Conservation (phyloP, 2,329 filamentous ascomycete species). For the Penicillium oxalicum region DNA sequence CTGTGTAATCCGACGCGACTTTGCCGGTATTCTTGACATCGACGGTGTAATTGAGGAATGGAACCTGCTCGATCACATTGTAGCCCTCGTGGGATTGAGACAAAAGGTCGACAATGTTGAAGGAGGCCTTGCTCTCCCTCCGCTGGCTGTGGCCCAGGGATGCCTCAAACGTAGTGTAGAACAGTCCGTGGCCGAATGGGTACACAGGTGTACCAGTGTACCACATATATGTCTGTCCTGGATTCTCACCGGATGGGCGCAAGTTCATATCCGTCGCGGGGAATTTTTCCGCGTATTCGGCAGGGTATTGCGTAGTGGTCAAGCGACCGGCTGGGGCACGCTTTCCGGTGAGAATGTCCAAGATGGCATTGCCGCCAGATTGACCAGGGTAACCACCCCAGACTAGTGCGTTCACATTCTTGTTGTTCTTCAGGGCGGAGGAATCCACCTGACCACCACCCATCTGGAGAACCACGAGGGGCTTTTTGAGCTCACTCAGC, state of each 20-base stretch:
- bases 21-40: conserved; percentile 34
- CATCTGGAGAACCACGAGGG: conserved; percentile 39
- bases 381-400: conserved; percentile 45
- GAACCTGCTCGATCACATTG: conserved; percentile 28
- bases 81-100: conserved; percentile 22
- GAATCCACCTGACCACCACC: conserved; percentile 43
- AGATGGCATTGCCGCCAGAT: conserved; percentile 37
- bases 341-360: conserved; percentile 40
- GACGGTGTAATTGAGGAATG: conserved; percentile 35
- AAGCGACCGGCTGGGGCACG: conserved; percentile 40
- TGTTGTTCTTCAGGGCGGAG: conserved; percentile 33
- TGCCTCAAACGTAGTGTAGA: conserved; percentile 39
- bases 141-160: conserved; percentile 2
- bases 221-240: conserved; percentile 44
- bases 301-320: conserved; percentile 35
- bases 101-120: conserved; percentile 33
- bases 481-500: conserved; percentile 34
- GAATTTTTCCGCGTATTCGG: conserved; percentile 39
- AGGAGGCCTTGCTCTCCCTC: conserved; percentile 11
- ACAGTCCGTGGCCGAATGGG: conserved; percentile 41
- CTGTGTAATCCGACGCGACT: conserved; percentile 37
- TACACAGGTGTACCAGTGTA: conserved; percentile 37
- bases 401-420: conserved; percentile 37
- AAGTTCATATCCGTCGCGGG: conserved; percentile 39
- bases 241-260: conserved; percentile 33